phyloP scores from a whole-genome alignment of 805 yeast species.

The Candida boleticola region DNA sequence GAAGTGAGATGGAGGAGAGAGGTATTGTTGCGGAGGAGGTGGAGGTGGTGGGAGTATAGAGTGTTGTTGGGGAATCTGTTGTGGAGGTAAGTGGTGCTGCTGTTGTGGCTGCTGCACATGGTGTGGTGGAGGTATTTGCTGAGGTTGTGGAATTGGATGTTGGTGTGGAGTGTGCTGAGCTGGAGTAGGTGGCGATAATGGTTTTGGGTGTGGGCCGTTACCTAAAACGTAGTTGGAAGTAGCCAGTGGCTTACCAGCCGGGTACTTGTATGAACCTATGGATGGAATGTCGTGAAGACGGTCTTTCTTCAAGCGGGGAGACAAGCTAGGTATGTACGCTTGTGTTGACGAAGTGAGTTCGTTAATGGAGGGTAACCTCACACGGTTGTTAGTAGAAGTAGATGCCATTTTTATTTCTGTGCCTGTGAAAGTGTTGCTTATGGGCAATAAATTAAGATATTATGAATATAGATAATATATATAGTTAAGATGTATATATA shows the following conservation, averaged over 20 bases:
- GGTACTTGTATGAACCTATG: constrained; percentile 1
- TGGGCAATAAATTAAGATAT: background rate
- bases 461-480: too few species aligned
- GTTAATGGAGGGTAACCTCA: constrained; percentile 26
- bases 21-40: constrained; percentile 3
- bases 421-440: background rate
- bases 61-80: constrained; percentile 1
- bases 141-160: constrained; percentile 2
- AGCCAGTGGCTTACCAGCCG: background rate
- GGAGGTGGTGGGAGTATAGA: constrained; percentile 1
- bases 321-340: constrained; percentile 3
- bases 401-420: constrained; percentile 1
- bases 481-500: too few species aligned
- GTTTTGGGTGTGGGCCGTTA: background rate
- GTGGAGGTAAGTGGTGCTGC: constrained; percentile 3
- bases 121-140: background rate
- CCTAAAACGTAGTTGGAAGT: constrained; percentile 12
- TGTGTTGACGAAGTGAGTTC: constrained; percentile 20
- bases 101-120: constrained; percentile 2
- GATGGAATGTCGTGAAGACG: background rate
- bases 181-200: constrained; percentile 1
- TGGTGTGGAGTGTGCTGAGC: constrained; percentile 8
- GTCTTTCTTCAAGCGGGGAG: constrained; percentile 3
- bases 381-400: constrained; percentile 9
- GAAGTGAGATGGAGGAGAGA: constrained; percentile 2